Evolutionary conservation across 2,329 filamentous ascomycete species (phyloP), one percentile per base, ranked within the genome.

Genomic region (Cercospora sp.): DNA sequence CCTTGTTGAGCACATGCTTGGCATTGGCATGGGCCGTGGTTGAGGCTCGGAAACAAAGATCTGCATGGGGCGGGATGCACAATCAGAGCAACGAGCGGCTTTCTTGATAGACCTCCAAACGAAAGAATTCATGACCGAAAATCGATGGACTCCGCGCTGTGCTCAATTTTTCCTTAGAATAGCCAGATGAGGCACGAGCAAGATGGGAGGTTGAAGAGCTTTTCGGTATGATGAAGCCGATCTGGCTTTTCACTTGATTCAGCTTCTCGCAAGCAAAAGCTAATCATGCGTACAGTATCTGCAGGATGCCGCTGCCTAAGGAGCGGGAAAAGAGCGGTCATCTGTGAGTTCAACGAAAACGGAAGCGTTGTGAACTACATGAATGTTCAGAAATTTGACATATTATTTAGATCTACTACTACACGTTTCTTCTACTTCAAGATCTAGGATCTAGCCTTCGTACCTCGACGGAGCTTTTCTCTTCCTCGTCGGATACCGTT

Each of bases 381-480:
- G 33, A 5, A 36, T 13, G 33, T 16, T 13, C 12, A 13, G 5
- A 10, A 39, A 13, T 39, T 39, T 39, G 16, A 39, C 36, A n/a
- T 7, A n/a, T 39, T 3, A n/a, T 39, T 6, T 39, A 39, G 13
- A 39, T 8, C n/a, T 3, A 39, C 36, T 39, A n/a, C 36, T 16
- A n/a, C 45, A 51, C 8, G 7, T 48, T 45, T 23, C 4, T 20
- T 48, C 42, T 48, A 9, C 39, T 20, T 20, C 8, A 51, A 12
- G 20, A 23, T 6, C 6, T 3, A 10, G 10, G 23, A 26, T 26
- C 4, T 26, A 26, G 1, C 55, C 28, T 33, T 58, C 55, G 8
- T 58, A 58, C n/a, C 31, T 33, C 31, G 8, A 8, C 55, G 55
- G 55, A 5, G 55, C 55, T 8, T 58, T 58, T 18, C 55, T 58